Percentiles rank a stretch among this genome's conserved stretches.
Evolutionary conservation across 805 yeast genomes (phyloP).

Genomic region (Metschnikowia arizonensis): DNA sequence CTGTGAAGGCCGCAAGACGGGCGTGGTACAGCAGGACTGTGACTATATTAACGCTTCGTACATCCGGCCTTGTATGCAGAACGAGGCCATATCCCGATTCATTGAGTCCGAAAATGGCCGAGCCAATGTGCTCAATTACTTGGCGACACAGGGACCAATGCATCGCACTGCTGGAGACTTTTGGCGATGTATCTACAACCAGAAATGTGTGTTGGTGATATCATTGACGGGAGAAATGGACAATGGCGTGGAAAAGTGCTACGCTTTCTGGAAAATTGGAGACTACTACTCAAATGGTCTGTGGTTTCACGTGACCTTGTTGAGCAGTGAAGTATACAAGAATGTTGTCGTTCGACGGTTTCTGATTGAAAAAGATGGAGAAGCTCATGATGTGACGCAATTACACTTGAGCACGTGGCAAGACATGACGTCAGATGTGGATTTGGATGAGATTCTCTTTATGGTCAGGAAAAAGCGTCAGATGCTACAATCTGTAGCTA

Average conservation of each 20-base stretch:
- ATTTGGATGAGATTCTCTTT: constrained; percentile 53
- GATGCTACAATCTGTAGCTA: constrained; percentile 8
- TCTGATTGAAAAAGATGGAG: constrained; percentile 8
- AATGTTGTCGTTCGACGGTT: constrained; percentile 18
- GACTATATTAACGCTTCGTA: constrained; percentile 90
- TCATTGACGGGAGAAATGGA: constrained; percentile 76
- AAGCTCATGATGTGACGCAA: constrained; percentile 54
- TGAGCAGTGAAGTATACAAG: constrained; percentile 15
- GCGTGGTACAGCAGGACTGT: constrained; percentile 16
- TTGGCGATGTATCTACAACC: constrained; percentile 70
- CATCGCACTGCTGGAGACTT: constrained; percentile 73
- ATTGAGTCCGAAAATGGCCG: neutral
- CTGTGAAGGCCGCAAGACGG: constrained; percentile 1
- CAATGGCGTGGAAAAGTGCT: constrained; percentile 74
- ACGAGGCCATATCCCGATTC: neutral
- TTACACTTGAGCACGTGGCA: constrained; percentile 80
- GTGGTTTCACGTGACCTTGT: constrained; percentile 25
- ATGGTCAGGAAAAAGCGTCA: constrained; percentile 32
- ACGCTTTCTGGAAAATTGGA: constrained; percentile 71
- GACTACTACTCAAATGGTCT: constrained; percentile 35
- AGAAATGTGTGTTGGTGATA: constrained; percentile 61
- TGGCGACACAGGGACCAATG: constrained; percentile 91
- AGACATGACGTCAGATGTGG: constrained; percentile 65
- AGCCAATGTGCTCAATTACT: constrained; percentile 35
- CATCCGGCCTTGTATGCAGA: constrained; percentile 24